Evolutionary conservation across 129 eudicot species (phyloP).

Genomic region (Artemisia argyi): DNA sequence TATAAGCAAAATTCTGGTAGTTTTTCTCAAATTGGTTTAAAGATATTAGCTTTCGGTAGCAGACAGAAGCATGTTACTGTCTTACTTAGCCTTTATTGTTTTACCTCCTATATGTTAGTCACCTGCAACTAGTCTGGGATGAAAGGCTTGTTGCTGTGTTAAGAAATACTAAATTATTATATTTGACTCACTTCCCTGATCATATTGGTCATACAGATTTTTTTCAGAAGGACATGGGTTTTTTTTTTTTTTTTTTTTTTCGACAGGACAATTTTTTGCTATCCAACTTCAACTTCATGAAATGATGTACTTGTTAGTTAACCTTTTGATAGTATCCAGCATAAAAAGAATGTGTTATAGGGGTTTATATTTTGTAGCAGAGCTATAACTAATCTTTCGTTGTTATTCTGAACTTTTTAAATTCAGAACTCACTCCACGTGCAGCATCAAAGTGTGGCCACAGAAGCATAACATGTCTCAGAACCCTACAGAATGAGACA

Average conservation of each 20-base stretch:
- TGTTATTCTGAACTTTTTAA: slow-evolving; percentile 15
- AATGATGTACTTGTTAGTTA: background rate
- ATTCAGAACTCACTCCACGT: slow-evolving; percentile 19
- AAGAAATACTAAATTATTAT: too few relatives aligned
- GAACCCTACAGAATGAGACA: slow-evolving; percentile 20
- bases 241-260: background rate
- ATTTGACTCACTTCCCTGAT: too few relatives aligned
- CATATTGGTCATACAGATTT: too few relatives aligned
- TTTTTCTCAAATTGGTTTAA: too few relatives aligned
- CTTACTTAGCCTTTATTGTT: too few relatives aligned
- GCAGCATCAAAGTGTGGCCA: slow-evolving; percentile 17
- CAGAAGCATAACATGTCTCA: slow-evolving; percentile 9
- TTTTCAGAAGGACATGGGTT: background rate
- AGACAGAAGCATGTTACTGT: too few relatives aligned
- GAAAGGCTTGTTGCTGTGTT: too few relatives aligned
- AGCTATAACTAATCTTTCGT: slow-evolving; percentile 7
- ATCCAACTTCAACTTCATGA: slow-evolving; percentile 1
- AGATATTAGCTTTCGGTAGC: too few relatives aligned
- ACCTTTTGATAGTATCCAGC: background rate
- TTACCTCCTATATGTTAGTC: too few relatives aligned
- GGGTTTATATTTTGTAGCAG: slow-evolving; percentile 10
- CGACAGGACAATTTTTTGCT: background rate
- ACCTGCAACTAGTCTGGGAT: too few relatives aligned
- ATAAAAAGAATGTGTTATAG: background rate
- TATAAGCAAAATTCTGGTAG: too few relatives aligned